phyloP scores from a whole-genome alignment of 1,284 basidiomycete species.

The Pascua sp. region DNA sequence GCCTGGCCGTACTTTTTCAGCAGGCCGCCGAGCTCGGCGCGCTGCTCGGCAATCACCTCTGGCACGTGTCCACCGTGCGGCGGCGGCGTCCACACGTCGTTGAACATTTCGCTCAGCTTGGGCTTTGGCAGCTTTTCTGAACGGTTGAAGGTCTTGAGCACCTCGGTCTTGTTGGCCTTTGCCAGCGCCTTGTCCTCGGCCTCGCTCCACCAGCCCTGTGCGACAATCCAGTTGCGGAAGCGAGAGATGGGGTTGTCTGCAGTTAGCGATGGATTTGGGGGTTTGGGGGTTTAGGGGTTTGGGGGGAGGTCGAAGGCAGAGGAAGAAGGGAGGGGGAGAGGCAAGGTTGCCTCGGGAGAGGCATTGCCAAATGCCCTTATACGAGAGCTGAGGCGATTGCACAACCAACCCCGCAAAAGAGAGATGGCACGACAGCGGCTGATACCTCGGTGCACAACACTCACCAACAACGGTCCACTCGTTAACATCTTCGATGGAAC shows the following conservation, averaged over 20 bases:
- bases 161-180: conserved; percentile 64
- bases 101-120: conserved; percentile 74
- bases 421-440: no score
- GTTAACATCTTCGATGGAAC: conserved; percentile 77
- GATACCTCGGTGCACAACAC: no score
- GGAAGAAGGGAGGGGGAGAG: no score
- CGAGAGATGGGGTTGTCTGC: conserved; percentile 79
- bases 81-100: conserved; percentile 62
- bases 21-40: conserved; percentile 68
- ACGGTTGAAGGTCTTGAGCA: conserved; percentile 71
- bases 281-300: no score
- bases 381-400: no score
- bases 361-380: no score
- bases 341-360: no score
- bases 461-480: conserved; percentile 68
- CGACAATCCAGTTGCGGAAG: conserved; percentile 77
- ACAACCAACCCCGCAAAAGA: conserved; percentile 1
- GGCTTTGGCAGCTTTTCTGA: conserved; percentile 70
- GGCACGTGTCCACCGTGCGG: conserved; percentile 66
- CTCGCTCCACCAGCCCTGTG: conserved; percentile 79
- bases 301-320: no score
- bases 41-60: conserved; percentile 79
- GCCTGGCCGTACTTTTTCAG: conserved; percentile 76
- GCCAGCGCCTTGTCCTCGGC: conserved; percentile 70
- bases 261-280: neutral